A percentile compares a stretch with the other conserved stretches of the same genome.
Conservation (phyloP, 352 stramenopile species). For the Pythium brassicae region DNA sequence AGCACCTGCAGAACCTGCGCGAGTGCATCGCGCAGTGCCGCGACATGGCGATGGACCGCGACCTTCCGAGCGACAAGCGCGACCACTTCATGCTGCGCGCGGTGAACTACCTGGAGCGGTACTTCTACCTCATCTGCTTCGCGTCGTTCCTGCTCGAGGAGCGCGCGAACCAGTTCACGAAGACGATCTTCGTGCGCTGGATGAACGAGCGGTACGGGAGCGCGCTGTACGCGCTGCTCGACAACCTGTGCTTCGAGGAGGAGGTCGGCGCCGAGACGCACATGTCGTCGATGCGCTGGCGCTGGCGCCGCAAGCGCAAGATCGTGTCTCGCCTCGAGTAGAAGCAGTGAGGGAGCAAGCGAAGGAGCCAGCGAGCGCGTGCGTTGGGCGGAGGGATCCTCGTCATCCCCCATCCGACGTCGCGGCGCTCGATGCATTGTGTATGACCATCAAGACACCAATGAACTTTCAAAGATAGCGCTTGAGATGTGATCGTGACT, state of each 20-base stretch:
- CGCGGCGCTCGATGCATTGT: not conserved
- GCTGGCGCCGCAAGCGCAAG: slow-evolving; percentile 85
- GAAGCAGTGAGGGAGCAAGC: not conserved
- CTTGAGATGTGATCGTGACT: too few relatives aligned
- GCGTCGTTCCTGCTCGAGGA: slow-evolving; percentile 83
- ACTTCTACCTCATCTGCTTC: slow-evolving; percentile 89
- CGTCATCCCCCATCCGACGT: not conserved
- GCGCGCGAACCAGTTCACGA: slow-evolving; percentile 41
- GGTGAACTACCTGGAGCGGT: slow-evolving; percentile 87
- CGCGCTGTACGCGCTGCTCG: slow-evolving; percentile 77
- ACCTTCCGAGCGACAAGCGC: slow-evolving; percentile 58
- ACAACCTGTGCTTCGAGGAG: slow-evolving; percentile 86
- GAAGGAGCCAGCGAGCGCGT: not conserved
- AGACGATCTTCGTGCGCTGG: slow-evolving; percentile 69
- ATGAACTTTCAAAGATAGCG: not conserved
- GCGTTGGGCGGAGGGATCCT: not conserved
- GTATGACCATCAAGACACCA: not conserved
- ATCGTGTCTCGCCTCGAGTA: slow-evolving; percentile 77
- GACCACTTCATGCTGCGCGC: slow-evolving; percentile 81
- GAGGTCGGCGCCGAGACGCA: slow-evolving; percentile 74
- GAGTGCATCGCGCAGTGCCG: slow-evolving; percentile 81
- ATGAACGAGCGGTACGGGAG: slow-evolving; percentile 83
- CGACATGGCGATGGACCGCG: slow-evolving; percentile 68
- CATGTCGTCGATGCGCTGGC: slow-evolving; percentile 83
- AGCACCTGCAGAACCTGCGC: slow-evolving; percentile 83